Evolutionary conservation across 2,329 filamentous ascomycete genomes (phyloP).

Genomic region (Metarhizium anisopliae): DNA sequence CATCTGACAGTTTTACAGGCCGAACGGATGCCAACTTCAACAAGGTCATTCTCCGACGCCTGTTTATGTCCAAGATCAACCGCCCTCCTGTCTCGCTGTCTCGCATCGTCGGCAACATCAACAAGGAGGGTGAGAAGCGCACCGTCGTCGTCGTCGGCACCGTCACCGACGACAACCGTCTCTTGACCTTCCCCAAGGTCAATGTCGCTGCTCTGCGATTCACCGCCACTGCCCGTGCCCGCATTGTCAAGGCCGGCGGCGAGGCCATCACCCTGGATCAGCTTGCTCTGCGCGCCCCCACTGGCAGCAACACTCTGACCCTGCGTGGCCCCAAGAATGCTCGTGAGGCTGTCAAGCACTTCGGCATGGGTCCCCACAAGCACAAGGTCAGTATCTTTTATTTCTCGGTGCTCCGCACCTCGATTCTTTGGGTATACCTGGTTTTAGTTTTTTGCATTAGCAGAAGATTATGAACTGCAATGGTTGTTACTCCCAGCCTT

Average conservation of each 20-base stretch:
- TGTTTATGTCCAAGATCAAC: slow-evolving; percentile 99
- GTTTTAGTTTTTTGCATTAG: too few relatives aligned
- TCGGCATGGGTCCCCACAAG: slow-evolving; percentile 95
- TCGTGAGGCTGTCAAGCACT: slow-evolving; percentile 98
- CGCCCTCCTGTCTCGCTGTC: slow-evolving; percentile 90
- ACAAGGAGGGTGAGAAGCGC: slow-evolving; percentile 62
- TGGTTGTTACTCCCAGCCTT: not conserved
- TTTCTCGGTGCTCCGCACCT: not conserved
- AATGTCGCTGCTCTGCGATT: slow-evolving; percentile 91
- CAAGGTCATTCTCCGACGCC: slow-evolving; percentile 93
- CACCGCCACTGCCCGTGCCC: slow-evolving; percentile 89
- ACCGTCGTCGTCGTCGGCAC: slow-evolving; percentile 92
- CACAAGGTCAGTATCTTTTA: slow-evolving; percentile 63
- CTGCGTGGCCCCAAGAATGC: slow-evolving; percentile 97
- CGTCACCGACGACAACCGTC: slow-evolving; percentile 95
- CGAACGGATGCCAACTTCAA: slow-evolving; percentile 98
- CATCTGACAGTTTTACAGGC: slow-evolving; percentile 40
- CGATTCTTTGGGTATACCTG: too few relatives aligned
- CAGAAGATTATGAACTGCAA: not conserved
- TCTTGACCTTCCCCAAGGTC: slow-evolving; percentile 83
- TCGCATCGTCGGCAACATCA: slow-evolving; percentile 67
- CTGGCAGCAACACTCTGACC: slow-evolving; percentile 92
- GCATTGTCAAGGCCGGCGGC: slow-evolving; percentile 88
- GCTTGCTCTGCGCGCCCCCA: slow-evolving; percentile 89
- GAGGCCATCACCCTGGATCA: slow-evolving; percentile 95